Evolutionary conservation across 1,284 basidiomycete species (phyloP), one percentile per base, ranked within the genome.

Genomic region (Cryptococcus hybrid): DNA sequence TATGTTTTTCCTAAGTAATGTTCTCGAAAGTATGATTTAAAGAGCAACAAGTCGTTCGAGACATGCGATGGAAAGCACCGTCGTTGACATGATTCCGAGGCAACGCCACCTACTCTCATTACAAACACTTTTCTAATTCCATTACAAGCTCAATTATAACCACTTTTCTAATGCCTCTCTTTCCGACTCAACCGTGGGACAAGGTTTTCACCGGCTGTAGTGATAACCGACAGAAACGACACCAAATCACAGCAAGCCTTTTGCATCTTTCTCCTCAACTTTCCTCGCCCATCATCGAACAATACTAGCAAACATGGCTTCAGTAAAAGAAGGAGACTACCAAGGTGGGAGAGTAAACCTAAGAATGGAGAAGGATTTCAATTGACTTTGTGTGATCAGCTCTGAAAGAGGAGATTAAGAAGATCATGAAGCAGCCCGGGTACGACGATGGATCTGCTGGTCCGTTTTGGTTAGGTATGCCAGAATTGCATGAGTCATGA

Each of bases 401-500:
- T 13, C 68, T 79, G 60, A 60, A 69, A 51, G 66, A 68, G 49
- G 70, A 78, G 63, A 67, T 79, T 44, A 64, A 63, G 11, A 73
- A 75, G 58, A 65, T 77, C 30, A 55, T 79, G 51, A 74, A 76
- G 56, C 74, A 74, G 59, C 75, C 74, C 3, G 73, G 71, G 39
- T 79, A 78, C 60, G 78, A 78, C 61, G 76, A 78, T 68, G 77
- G 76, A 12, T 74, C 71, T 7, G 69, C 71, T 47, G 77, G 77
- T 34, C 77, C 47, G 65, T 78, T 1, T 64, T 78, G 39, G 76
- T 78, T 52, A 60, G 76, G 76, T 76, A 69, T 50, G 13, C 30
- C 7, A 45, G 37, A 39, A 3, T 35, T 35, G 1, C 37, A 38
- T 9, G 5, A 40, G 43, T 38, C 30, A 9, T 30, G 9, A 39